Evolutionary conservation across 2,329 filamentous ascomycete genomes (phyloP).

Genomic region (Fusarium sp.): DNA sequence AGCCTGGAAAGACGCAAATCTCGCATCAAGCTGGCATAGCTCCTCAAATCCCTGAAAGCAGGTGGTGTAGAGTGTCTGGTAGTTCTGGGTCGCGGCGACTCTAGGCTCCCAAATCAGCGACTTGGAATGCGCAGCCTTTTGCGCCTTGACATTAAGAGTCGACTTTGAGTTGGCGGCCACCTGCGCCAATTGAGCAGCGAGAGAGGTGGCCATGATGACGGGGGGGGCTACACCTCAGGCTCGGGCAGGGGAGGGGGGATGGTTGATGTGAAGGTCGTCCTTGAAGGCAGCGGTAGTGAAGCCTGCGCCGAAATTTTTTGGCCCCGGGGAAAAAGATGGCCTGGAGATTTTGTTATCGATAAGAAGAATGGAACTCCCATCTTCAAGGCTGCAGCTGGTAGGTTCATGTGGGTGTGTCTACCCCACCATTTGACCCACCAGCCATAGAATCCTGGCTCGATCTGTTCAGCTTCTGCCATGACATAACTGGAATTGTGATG

Average conservation of each 20-base stretch:
- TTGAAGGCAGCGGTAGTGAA: conserved; percentile 37
- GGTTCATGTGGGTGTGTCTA: conserved; percentile 8
- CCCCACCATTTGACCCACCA: conserved; percentile 30
- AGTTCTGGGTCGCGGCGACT: conserved; percentile 88
- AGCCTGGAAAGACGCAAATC: conserved; percentile 79
- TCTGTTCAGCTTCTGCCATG: not conserved
- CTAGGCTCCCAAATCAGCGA: conserved; percentile 93
- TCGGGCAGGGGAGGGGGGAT: conserved; percentile 38
- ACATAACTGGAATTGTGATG: not conserved
- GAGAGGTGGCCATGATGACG: conserved; percentile 79
- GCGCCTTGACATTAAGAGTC: conserved; percentile 91
- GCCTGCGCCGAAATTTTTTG: conserved; percentile 49
- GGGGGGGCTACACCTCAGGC: conserved; percentile 41
- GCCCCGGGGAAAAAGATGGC: conserved; percentile 37
- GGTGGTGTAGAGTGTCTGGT: conserved; percentile 87
- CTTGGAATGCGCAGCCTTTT: conserved; percentile 91
- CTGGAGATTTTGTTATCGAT: conserved; percentile 49
- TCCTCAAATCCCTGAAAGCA: conserved; percentile 93
- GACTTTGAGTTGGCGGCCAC: conserved; percentile 92
- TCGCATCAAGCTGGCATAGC: conserved; percentile 85
- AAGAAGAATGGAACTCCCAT: conserved; percentile 28
- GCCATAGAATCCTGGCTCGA: conserved; percentile 2
- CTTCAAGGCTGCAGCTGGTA: not conserved
- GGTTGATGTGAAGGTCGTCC: conserved; percentile 34
- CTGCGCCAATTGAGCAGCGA: conserved; percentile 93